phyloP scores from a whole-genome alignment of 2,329 filamentous ascomycete genomes.

The Didymella arachidicola region DNA sequence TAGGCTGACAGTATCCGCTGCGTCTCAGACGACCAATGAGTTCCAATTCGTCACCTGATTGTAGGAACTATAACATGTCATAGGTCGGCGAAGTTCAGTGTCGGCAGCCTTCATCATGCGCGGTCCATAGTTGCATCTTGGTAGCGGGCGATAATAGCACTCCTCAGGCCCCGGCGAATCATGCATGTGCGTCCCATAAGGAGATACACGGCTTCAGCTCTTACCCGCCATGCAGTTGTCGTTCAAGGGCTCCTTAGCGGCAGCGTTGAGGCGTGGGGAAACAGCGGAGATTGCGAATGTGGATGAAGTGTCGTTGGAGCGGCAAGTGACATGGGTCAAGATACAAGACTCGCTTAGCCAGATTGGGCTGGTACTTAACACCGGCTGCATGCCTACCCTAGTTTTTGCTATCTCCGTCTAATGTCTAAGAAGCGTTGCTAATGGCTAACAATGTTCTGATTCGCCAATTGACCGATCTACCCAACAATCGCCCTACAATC shows the following conservation, averaged over 20 bases:
- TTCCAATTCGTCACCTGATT: conserved; percentile 1
- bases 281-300: conserved; percentile 25
- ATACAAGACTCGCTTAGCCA: conserved; percentile 34
- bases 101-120: conserved; percentile 3
- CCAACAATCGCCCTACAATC: conserved; percentile 19
- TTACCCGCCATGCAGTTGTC: conserved; percentile 8
- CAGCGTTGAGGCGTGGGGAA: conserved; percentile 27
- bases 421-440: conserved; percentile 35
- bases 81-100: conserved; percentile 17
- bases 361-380: conserved; percentile 34
- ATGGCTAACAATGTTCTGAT: conserved; percentile 17
- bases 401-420: conserved; percentile 35
- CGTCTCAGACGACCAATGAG: conserved; percentile 33
- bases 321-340: conserved; percentile 28
- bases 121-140: conserved; percentile 16
- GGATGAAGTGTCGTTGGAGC: conserved; percentile 30
- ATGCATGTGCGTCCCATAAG: background rate
- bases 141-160: conserved; percentile 17
- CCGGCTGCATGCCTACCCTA: conserved; percentile 27
- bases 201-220: background rate
- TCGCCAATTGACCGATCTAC: conserved; percentile 3
- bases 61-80: conserved; percentile 17
- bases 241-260: conserved; percentile 14
- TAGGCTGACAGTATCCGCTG: conserved; percentile 32
- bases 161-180: background rate